Evolutionary conservation across 1,139 yeast species (phyloP), one percentile per base, ranked within the genome.

Genomic region (Pichia norvegensis): DNA sequence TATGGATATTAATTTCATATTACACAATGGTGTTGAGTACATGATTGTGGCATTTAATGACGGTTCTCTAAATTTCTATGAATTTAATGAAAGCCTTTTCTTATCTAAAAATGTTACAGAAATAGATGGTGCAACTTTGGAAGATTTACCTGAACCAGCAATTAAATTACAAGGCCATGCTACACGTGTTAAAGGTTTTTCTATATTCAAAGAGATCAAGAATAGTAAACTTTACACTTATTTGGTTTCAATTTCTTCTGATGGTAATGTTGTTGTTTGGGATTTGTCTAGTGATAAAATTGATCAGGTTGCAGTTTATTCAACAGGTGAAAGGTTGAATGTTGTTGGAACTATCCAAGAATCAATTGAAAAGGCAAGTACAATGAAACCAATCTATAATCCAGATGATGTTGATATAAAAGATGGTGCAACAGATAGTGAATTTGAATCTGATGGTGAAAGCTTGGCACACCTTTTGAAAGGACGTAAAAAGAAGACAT

Each of bases 191-290:
- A 92, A 92, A 64, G 94, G 81, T 53, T 69, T 90, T 54, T 68
- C 79, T 14, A 69, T 79, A 47, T 77, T 73, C 57, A 66, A 67
- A 47, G 70, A 77, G 50, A 39, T 44, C 14, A 16, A 36, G 10
- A 47, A 47, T 35, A 52, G 42, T 8, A 41, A 46, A n/a, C 16
- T 44, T 2, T 42, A 48, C 11, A 50, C 55, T 6, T 82, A 74
- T 58, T 67, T 94, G 61, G 74, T 85, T 1, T 83, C 95, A 2
- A 87, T 88, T 13, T 85, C 96, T 0, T 86, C 97, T 0, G 97
- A 92, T 63, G 97, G 98, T 36, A 84, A 78, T 58, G 81, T 92
- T 46, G 95, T 90, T 14, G 81, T 92, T 3, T 92, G 97, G 96
- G 85, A 88, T 60, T 67, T 90, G 58, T 84, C 87, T 59, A 65